Base-by-base conservation (phyloP, 139 green algal species). In the Volvox africanus region DNA sequence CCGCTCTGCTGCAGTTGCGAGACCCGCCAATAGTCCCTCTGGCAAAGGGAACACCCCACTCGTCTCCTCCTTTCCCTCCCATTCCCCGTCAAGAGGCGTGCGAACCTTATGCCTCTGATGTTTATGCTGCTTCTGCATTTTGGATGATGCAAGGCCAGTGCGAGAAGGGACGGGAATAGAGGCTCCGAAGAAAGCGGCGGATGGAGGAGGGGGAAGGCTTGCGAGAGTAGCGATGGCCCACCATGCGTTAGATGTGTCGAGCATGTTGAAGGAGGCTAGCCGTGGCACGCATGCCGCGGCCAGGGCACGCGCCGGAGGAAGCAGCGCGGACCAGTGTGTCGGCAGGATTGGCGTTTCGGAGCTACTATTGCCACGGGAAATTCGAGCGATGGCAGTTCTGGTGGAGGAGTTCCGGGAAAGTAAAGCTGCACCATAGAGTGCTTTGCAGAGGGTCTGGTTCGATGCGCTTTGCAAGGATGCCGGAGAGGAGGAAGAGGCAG, bases 241-340 rank as follows among this genome's bases (percentile, higher is more conserved):
- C 84, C 84, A 89, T 0, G 35, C 61, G 84, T 69, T 89, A 13
- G 36, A 28, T 1, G 37, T 44, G 68, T 89, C 84, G 28, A 81
- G 84, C 2, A 18, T 37, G 26, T 81, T 89, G 68, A 89, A 81
- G 24, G 68, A 33, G 68, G 6, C 84, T 18, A 55, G 16, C 26
- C 84, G 84, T 6, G 68, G 36, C 11, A 81, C 17, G 68, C 84
- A 89, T 18, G 68, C 84, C 16, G 65, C 67, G 0, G 84, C 84
- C 16, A 89, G 68, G 30, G 28, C 36, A 18, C 24, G n/a, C 11
- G 82, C 65, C 12, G 82, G 65, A 14, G 24, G 30, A 32, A 62
- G 24, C 44, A 73, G 22, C 6, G 80, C 9, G 16, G 28, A 44
- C 50, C 80, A 50, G 36, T 35, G 20, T 61, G 76, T 33, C 73